Percentiles rank a stretch among this genome's conserved stretches.
Evolutionary conservation across 768 basidiomycete genomes (phyloP).

Genomic region (Xerocomus potaroensis): DNA sequence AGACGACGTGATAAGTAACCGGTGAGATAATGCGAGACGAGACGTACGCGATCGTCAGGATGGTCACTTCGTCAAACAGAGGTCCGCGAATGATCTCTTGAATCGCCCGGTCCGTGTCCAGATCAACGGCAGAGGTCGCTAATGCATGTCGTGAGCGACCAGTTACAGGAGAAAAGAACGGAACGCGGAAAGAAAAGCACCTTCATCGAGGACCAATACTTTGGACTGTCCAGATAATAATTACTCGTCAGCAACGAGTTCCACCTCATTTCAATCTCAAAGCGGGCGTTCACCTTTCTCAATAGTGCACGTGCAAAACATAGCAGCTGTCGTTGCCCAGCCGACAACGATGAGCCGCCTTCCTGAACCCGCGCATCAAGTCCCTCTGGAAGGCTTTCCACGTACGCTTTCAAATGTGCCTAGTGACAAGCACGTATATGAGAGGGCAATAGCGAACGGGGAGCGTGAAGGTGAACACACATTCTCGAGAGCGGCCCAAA

Average conservation of each 20-base stretch:
- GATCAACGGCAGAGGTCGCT: slow-evolving; percentile 90
- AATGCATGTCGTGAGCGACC: background rate
- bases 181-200: slow-evolving; percentile 27
- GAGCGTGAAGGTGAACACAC: slow-evolving; percentile 16
- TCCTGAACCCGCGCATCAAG: slow-evolving; percentile 73
- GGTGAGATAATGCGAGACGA: background rate
- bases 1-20: too few species aligned
- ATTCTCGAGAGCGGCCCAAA: slow-evolving; percentile 84
- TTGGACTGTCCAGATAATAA: slow-evolving; percentile 53
- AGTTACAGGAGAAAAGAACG: background rate
- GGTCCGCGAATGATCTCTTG: slow-evolving; percentile 84
- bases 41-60: slow-evolving; percentile 80
- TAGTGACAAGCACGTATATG: slow-evolving; percentile 18
- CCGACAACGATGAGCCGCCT: slow-evolving; percentile 75
- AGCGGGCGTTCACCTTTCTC: slow-evolving; percentile 47
- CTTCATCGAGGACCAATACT: slow-evolving; percentile 90
- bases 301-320: slow-evolving; percentile 86
- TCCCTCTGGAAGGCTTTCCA: slow-evolving; percentile 59
- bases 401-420: slow-evolving; percentile 65
- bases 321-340: slow-evolving; percentile 83
- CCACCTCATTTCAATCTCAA: too few species aligned
- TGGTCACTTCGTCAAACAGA: slow-evolving; percentile 73
- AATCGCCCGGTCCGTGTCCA: slow-evolving; percentile 85
- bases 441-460: background rate
- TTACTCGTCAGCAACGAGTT: background rate